Conservation (phyloP, 129 eudicot genomes). For the Cynara cardunculus region DNA sequence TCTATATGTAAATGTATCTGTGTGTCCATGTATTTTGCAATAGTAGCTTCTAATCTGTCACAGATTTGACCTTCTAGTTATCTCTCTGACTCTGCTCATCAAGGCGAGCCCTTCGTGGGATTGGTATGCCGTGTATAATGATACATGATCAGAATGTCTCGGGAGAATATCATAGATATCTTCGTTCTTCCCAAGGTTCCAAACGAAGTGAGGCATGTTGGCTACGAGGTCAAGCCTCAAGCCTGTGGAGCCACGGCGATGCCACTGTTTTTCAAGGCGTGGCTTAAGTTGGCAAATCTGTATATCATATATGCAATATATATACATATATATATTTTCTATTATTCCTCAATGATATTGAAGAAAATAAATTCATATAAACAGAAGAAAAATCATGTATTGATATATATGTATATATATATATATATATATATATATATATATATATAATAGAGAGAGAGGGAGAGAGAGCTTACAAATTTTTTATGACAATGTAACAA, state of each 20-base stretch:
- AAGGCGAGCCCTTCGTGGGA: neutral
- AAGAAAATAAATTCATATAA: no score
- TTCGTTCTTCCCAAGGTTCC: neutral
- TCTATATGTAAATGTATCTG: neutral
- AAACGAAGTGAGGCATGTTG: neutral
- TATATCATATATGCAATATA: neutral
- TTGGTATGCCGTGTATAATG: neutral
- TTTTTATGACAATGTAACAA: neutral
- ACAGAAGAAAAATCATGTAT: neutral
- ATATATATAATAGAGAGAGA: no score
- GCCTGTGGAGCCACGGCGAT: neutral
- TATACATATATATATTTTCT: neutral
- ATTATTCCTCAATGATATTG: neutral
- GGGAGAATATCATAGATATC: neutral
- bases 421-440: no score
- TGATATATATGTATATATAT: no score
- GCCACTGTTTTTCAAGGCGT: neutral
- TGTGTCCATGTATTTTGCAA: neutral
- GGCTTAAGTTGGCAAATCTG: neutral
- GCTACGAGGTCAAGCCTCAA: neutral
- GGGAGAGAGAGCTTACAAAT: neutral
- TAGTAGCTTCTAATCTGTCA: neutral
- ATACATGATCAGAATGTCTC: neutral
- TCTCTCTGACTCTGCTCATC: neutral
- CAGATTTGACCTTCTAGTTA: neutral